These are phyloP conservation scores for Wallacemonas rigidus DNA, from an alignment of 208 protist species.

Conservation along the genomic window DNA sequence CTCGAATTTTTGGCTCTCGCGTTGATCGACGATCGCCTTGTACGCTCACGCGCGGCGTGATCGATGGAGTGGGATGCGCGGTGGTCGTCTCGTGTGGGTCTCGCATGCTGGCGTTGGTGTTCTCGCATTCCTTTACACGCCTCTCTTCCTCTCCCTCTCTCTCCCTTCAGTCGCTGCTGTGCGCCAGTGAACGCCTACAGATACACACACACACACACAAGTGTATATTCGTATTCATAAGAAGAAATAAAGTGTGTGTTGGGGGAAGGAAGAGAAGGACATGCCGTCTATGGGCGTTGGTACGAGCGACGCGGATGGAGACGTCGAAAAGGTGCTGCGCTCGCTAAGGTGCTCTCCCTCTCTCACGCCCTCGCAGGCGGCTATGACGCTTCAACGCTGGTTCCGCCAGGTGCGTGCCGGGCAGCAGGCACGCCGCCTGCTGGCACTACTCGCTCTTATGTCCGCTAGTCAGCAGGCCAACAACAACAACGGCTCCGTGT, in stretches of 20 bases:
- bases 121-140: slow-evolving; percentile 1
- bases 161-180: neutral
- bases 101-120: no score
- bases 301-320: neutral
- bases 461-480: neutral
- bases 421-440: slow-evolving; percentile 19
- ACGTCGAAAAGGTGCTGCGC: no score
- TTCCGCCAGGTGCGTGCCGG: slow-evolving; percentile 9
- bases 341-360: neutral
- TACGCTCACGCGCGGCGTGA: no score
- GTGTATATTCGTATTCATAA: neutral
- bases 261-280: neutral
- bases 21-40: no score
- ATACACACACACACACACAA: neutral
- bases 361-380: neutral
- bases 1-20: no score
- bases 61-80: no score
- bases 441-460: slow-evolving; percentile 27
- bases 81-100: no score
- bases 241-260: neutral
- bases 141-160: slow-evolving; percentile 11
- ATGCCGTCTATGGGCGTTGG: slow-evolving; percentile 16
- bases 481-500: neutral
- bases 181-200: neutral
- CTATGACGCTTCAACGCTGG: slow-evolving; percentile 38